These are phyloP conservation scores for Neoscytalidium dimidiatum DNA, from an alignment of 2,329 filamentous ascomycete species.

Conservation along the genomic window DNA sequence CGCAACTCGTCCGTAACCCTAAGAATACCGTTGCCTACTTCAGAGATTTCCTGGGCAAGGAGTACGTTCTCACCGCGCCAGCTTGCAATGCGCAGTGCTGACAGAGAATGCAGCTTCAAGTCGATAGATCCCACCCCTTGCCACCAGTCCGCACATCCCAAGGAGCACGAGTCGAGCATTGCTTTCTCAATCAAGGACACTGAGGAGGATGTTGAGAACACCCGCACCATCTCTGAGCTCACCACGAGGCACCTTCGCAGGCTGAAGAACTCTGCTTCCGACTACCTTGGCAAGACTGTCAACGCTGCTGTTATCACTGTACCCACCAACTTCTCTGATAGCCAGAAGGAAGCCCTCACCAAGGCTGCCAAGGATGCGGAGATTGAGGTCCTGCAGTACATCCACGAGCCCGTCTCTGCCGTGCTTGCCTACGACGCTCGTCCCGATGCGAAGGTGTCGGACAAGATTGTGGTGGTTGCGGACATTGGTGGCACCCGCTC, in stretches of 20 bases:
- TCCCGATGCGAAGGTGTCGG: slow-evolving; percentile 69
- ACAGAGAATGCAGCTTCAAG: slow-evolving; percentile 66
- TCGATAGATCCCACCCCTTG: slow-evolving; percentile 94
- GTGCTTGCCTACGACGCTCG: slow-evolving; percentile 89
- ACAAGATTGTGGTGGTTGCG: slow-evolving; percentile 90
- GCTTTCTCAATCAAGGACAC: slow-evolving; percentile 85
- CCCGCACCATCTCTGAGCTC: slow-evolving; percentile 75
- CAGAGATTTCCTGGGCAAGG: slow-evolving; percentile 91
- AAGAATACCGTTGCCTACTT: slow-evolving; percentile 95
- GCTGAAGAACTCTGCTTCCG: slow-evolving; percentile 78
- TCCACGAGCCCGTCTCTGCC: slow-evolving; percentile 86
- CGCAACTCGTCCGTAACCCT: slow-evolving; percentile 87
- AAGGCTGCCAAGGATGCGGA: slow-evolving; percentile 78
- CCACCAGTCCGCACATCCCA: slow-evolving; percentile 89
- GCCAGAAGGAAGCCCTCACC: slow-evolving; percentile 78
- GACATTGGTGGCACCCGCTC: slow-evolving; percentile 92
- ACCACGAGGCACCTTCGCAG: slow-evolving; percentile 82
- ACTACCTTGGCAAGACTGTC: slow-evolving; percentile 90
- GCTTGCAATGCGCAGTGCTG: slow-evolving; percentile 20
- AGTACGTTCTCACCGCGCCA: slow-evolving; percentile 58
- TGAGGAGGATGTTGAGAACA: slow-evolving; percentile 56
- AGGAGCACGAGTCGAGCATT: slow-evolving; percentile 70
- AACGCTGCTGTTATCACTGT: slow-evolving; percentile 94
- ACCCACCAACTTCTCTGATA: slow-evolving; percentile 88
- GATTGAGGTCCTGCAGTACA: slow-evolving; percentile 88